Conservation (phyloP, 257 asterid genomes). For the Rubia yunnanensis region DNA sequence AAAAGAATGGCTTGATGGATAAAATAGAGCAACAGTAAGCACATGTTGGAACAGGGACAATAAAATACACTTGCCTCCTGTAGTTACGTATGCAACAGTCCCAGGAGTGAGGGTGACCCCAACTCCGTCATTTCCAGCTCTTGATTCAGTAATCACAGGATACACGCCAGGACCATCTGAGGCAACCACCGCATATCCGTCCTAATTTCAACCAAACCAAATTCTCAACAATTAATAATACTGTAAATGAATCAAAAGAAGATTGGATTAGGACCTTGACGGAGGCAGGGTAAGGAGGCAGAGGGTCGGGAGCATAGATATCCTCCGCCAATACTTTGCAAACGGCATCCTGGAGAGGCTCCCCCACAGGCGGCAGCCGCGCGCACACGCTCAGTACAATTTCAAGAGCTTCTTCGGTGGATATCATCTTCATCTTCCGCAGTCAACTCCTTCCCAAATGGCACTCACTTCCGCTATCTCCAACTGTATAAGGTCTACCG, state of each 20-base stretch:
- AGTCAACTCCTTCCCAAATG: not conserved
- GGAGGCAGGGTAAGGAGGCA: constrained; percentile 95
- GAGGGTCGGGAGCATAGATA: constrained; percentile 78
- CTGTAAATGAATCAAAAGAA: too few species aligned
- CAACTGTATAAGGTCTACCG: too few species aligned
- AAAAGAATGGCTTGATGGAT: not conserved
- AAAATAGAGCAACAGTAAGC: not conserved
- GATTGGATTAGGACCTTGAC: constrained; percentile 41
- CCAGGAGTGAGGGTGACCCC: constrained; percentile 66
- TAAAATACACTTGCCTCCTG: constrained; percentile 60
- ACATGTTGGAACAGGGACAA: too few species aligned
- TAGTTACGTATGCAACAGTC: constrained; percentile 82
- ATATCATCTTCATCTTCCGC: constrained; percentile 26
- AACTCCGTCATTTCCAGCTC: constrained; percentile 91
- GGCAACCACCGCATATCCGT: constrained; percentile 92
- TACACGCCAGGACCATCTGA: constrained; percentile 91
- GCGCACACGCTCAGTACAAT: constrained; percentile 49
- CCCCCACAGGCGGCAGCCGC: constrained; percentile 53
- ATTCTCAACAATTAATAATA: not conserved
- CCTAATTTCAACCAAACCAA: constrained; percentile 25
- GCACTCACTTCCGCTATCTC: too few species aligned
- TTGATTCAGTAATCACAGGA: constrained; percentile 78
- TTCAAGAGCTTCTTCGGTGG: constrained; percentile 62
- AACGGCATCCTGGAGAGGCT: constrained; percentile 48
- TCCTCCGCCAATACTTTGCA: constrained; percentile 82